Base-by-base conservation (phyloP, 2,329 filamentous ascomycete genomes). In the Colletotrichum limetticola region DNA sequence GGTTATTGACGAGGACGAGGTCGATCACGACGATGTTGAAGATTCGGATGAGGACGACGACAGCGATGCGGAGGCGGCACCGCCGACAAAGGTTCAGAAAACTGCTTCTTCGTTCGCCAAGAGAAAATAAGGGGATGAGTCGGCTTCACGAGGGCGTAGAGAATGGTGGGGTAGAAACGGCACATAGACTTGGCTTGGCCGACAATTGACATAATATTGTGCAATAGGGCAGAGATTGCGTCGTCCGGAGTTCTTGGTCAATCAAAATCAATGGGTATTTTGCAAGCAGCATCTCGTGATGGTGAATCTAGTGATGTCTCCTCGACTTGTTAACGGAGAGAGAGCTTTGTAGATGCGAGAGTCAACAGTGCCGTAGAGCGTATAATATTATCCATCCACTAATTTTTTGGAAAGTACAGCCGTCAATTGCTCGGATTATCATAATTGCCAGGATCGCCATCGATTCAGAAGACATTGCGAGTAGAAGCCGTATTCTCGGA, bases 21-120 rank as follows among this genome's bases (percentile, higher is more conserved):
- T 89, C 2, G 84, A 90, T 58, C 87, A 91, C 67, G 87, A 90
- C 46, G 91, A 92, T 65, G 85, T 87, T 7, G 84, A 86, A 37
- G 87, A 89, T 65, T 88, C 87, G 80, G 86, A 86, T 7, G 91
- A 92, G 72, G 89, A 89, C 11, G 89, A 87, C 42, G 86, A 86
- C 72, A 88, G 85, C 66, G 87, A 89, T 61, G 82, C 81, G 22
- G 86, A 88, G 75, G 82, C 85, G 11, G 85, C 83, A 55, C 85
- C 86, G 61, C 86, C 87, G 56, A 79, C 83, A 65, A 87, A 87
- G 78, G 77, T 86, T 74, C 82, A 82, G 74, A 86, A 85, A 78
- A 80, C 81, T 57, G 79, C 80, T 37, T 80, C 78, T 74, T 77
- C 78, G 11, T 81, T 80, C 75, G 77, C 81, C 8, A 84, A 82